A percentile compares a stretch with the other conserved stretches of the same genome.
Evolutionary conservation across 306 rosid species (phyloP).

Genomic region (Delonix regia): DNA sequence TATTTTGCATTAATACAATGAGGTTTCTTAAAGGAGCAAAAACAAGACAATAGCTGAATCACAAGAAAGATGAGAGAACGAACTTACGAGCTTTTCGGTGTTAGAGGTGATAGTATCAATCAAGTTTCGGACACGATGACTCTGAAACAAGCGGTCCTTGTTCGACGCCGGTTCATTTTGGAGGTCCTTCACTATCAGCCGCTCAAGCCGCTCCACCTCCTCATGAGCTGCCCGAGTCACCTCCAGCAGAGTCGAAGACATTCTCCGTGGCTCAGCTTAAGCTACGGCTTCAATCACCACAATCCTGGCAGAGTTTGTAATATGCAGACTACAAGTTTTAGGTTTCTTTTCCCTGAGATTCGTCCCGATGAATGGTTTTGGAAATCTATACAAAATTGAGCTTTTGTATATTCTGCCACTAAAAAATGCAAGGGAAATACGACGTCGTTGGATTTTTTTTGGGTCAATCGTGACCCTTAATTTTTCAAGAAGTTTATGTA

Average conservation of each 20-base stretch:
- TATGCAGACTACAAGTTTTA: not conserved
- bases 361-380: not conserved
- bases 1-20: not conserved
- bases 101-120: conserved; percentile 73
- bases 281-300: conserved; percentile 15
- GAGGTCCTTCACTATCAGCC: conserved; percentile 85
- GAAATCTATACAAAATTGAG: too few relatives aligned
- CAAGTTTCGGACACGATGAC: conserved; percentile 87
- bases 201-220: conserved; percentile 93
- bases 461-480: too few relatives aligned
- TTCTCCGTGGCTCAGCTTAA: conserved; percentile 36
- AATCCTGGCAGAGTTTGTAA: not conserved
- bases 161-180: conserved; percentile 66
- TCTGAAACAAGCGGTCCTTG: conserved; percentile 85
- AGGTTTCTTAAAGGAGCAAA: not conserved
- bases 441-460: too few relatives aligned
- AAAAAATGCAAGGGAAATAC: too few relatives aligned
- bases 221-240: conserved; percentile 88
- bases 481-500: too few relatives aligned
- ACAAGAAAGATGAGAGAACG: not conserved
- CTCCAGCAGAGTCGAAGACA: conserved; percentile 97
- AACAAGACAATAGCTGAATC: not conserved
- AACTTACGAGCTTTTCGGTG: conserved; percentile 66
- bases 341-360: conserved; percentile 1
- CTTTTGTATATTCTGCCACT: not conserved